Conservation (phyloP, 805 yeast genomes). For the Saccharomycopsis selenospora region DNA sequence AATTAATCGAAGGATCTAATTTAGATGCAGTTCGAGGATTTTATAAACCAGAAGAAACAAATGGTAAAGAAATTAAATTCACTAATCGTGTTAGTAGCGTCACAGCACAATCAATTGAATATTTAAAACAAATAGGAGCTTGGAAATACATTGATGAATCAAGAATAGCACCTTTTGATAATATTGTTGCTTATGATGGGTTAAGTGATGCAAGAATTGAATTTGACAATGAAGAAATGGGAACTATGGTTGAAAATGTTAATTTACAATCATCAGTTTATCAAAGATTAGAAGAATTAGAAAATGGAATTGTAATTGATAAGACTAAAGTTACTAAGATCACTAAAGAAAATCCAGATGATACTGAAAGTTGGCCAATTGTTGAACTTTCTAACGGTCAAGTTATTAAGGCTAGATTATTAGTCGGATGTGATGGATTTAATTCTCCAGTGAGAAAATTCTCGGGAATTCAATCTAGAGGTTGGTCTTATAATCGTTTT, state of each 20-base stretch:
- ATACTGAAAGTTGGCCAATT: conserved; percentile 62
- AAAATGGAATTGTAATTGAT: conserved; percentile 39
- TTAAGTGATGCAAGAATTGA: conserved; percentile 60
- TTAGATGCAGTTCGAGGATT: conserved; percentile 47
- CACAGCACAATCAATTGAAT: conserved; percentile 72
- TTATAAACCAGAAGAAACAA: conserved; percentile 31
- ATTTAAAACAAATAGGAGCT: conserved; percentile 61
- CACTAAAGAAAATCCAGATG: conserved; percentile 28
- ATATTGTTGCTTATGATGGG: conserved; percentile 83
- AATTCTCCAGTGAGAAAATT: conserved; percentile 85
- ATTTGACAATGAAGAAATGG: conserved; percentile 60
- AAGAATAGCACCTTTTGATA: conserved; percentile 74
- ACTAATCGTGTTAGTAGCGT: conserved; percentile 80
- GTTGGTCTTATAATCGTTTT: conserved; percentile 83
- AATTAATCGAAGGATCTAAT: conserved; percentile 67
- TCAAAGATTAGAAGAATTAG: conserved; percentile 42
- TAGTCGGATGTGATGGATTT: conserved; percentile 94
- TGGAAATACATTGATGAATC: conserved; percentile 64
- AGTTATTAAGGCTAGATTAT: conserved; percentile 55
- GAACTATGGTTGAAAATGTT: conserved; percentile 82
- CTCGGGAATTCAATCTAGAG: conserved; percentile 77
- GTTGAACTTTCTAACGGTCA: conserved; percentile 63
- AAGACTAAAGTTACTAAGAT: conserved; percentile 62
- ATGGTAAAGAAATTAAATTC: conserved; percentile 37
- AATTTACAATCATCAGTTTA: conserved; percentile 75